These are phyloP conservation scores for Moelleriella libera DNA, from an alignment of 2,329 filamentous ascomycete species.

Conservation along the genomic window DNA sequence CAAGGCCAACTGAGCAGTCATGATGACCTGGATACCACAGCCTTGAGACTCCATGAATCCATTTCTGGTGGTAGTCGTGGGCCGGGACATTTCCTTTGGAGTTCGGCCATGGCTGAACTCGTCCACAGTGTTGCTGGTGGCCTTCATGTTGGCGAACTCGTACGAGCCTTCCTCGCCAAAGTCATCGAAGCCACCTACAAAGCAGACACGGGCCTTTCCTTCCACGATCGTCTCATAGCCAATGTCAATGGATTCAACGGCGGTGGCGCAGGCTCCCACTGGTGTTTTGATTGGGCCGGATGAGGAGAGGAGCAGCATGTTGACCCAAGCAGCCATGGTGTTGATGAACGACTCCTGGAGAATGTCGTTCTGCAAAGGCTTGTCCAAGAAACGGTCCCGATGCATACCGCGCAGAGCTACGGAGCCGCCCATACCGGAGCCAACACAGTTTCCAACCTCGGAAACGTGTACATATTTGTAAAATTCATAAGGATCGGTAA, in stretches of 20 bases:
- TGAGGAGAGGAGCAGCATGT: conserved; percentile 95
- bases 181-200: conserved; percentile 98
- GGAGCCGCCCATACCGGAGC: conserved; percentile 95
- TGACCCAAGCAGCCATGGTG: conserved; percentile 99
- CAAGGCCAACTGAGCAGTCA: conserved; percentile 88
- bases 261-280: conserved; percentile 91
- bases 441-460: conserved; percentile 94
- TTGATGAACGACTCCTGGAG: conserved; percentile 99
- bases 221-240: conserved; percentile 98
- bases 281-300: conserved; percentile 98
- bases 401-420: conserved; percentile 93
- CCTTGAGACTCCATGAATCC: conserved; percentile 99
- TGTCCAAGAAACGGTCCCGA: conserved; percentile 92
- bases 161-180: conserved; percentile 99
- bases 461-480: conserved; percentile 99
- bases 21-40: conserved; percentile 95
- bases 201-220: conserved; percentile 92
- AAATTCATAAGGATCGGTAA: conserved; percentile 98
- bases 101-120: conserved; percentile 93
- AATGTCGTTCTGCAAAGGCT: conserved; percentile 96
- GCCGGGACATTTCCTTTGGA: conserved; percentile 93
- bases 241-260: conserved; percentile 93
- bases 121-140: conserved; percentile 93
- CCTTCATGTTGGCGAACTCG: conserved; percentile 99
- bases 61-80: conserved; percentile 89